Evolutionary conservation across 2,329 filamentous ascomycete genomes (phyloP).

Genomic region (Diaporthe vaccinii): DNA sequence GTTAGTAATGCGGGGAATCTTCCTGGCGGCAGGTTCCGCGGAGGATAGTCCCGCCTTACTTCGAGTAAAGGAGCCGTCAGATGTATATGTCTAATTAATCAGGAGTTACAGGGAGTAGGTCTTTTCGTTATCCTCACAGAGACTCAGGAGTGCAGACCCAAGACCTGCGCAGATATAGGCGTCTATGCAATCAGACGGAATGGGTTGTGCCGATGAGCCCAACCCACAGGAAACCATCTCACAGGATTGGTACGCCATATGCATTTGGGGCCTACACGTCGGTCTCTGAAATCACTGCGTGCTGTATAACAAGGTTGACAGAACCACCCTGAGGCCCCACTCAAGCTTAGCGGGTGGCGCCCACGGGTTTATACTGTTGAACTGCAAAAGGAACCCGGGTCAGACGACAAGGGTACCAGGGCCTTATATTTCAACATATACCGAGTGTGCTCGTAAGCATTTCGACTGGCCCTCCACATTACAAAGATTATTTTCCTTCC

Average conservation of each 20-base stretch:
- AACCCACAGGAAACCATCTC: background rate
- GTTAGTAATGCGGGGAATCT: constrained; percentile 38
- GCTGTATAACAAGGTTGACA: background rate
- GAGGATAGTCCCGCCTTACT: background rate
- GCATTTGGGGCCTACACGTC: background rate
- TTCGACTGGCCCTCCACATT: background rate
- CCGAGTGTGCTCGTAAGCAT: background rate
- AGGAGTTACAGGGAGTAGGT: background rate
- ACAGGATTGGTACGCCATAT: background rate
- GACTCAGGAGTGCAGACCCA: background rate
- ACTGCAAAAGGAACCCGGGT: too few species aligned
- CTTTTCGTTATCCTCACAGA: background rate
- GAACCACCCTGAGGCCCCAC: background rate
- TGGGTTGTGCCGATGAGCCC: background rate
- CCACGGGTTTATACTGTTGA: background rate
- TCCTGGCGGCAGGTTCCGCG: constrained; percentile 26
- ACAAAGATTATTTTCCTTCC: background rate
- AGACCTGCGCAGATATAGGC: background rate
- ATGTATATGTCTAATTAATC: background rate
- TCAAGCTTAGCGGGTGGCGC: background rate
- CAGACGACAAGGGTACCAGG: too few species aligned
- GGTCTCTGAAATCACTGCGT: background rate
- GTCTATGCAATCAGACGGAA: background rate
- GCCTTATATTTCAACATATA: too few species aligned
- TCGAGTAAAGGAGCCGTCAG: background rate